Percentiles rank a stretch among this genome's conserved stretches.
Evolutionary conservation across 768 basidiomycete species (phyloP).

Genomic region (Coprinopsis strossmayeri): DNA sequence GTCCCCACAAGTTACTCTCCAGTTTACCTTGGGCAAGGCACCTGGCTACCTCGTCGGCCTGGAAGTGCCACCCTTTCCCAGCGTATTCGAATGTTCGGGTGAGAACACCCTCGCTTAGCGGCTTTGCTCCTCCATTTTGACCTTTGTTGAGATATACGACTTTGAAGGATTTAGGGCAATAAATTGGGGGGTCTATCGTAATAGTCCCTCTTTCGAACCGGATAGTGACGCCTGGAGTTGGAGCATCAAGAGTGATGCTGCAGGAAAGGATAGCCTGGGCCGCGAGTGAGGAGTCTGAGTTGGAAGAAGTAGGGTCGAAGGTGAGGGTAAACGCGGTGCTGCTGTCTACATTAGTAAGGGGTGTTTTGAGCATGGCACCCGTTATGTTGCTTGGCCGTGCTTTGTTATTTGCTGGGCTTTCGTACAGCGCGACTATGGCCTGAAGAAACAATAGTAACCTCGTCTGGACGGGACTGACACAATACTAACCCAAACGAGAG

Average conservation of each 20-base stretch:
- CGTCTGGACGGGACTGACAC: background rate
- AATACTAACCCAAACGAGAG: constrained; percentile 64
- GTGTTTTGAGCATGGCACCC: constrained; percentile 73
- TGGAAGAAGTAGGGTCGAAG: constrained; percentile 37
- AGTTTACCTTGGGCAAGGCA: constrained; percentile 67
- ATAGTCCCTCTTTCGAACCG: constrained; percentile 74
- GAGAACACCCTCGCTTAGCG: constrained; percentile 41
- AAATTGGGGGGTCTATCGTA: constrained; percentile 57
- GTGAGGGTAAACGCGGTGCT: constrained; percentile 70
- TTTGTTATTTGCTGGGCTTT: constrained; percentile 66
- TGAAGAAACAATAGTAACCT: constrained; percentile 17
- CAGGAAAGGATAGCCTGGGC: constrained; percentile 72
- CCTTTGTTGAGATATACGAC: constrained; percentile 52
- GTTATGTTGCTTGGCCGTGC: constrained; percentile 50
- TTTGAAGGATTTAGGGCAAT: constrained; percentile 56
- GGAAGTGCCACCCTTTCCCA: constrained; percentile 75
- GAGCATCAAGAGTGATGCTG: constrained; percentile 48
- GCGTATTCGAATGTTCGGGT: constrained; percentile 49
- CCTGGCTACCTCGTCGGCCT: constrained; percentile 84
- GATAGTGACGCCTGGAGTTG: constrained; percentile 52
- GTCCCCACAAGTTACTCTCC: constrained; percentile 71
- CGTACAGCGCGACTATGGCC: constrained; percentile 76
- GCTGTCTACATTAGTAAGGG: constrained; percentile 71
- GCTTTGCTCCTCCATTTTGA: constrained; percentile 21
- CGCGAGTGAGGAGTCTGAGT: constrained; percentile 31